These are phyloP conservation scores for Macrophomina pseudophaseolina DNA, from an alignment of 2,329 filamentous ascomycete genomes.

Conservation along the genomic window DNA sequence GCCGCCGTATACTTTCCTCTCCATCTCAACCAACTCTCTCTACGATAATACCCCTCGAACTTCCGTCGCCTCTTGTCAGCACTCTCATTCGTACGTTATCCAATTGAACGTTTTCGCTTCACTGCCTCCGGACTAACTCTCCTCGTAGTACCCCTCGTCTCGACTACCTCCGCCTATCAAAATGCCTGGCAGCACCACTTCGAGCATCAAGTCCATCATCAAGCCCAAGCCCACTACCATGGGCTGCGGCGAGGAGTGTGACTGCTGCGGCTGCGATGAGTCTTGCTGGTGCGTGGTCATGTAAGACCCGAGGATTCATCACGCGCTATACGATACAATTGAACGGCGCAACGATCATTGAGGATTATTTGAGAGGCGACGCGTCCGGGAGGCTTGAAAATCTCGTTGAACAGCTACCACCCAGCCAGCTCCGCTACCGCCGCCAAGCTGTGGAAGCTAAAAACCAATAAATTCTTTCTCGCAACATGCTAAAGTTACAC, in stretches of 20 bases:
- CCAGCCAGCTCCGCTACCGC: too few relatives aligned
- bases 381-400: too few relatives aligned
- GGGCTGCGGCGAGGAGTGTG: conserved; percentile 43
- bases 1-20: neutral
- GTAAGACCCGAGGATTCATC: conserved; percentile 28
- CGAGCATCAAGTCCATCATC: conserved; percentile 43
- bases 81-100: neutral
- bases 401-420: too few relatives aligned
- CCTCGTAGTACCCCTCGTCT: neutral
- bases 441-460: too few relatives aligned
- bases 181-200: conserved; percentile 43
- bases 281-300: conserved; percentile 45
- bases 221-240: conserved; percentile 41
- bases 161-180: conserved; percentile 26
- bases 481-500: too few relatives aligned
- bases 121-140: neutral
- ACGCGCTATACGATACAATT: neutral
- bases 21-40: neutral
- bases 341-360: neutral
- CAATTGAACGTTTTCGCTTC: neutral
- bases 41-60: neutral
- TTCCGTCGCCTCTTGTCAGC: neutral
- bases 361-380: neutral
- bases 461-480: too few relatives aligned
- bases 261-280: conserved; percentile 47